Conservation (phyloP, 805 yeast genomes). For the Kodamaea restingae region DNA sequence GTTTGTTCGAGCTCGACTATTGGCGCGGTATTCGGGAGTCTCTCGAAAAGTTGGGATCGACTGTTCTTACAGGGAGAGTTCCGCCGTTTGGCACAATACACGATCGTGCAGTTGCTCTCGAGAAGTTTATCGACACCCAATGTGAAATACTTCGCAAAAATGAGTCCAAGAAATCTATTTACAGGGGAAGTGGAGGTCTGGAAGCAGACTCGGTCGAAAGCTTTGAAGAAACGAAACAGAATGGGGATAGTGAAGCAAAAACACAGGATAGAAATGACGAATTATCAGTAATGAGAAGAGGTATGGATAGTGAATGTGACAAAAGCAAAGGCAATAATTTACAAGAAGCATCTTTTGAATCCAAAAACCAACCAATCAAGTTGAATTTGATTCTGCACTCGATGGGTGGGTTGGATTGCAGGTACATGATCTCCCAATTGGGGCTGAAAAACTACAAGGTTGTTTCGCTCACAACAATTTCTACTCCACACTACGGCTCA, state of each 20-base stretch:
- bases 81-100: conserved; percentile 79
- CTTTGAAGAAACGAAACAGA: background rate
- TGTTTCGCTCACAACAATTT: conserved; percentile 73
- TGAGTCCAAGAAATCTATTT: conserved; percentile 11
- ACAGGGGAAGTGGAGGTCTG: conserved; percentile 5
- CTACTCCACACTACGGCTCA: conserved; percentile 88
- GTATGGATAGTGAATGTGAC: too few relatives aligned
- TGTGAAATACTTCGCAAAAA: conserved; percentile 17
- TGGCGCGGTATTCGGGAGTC: conserved; percentile 78
- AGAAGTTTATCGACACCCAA: conserved; percentile 35
- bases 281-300: too few relatives aligned
- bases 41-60: conserved; percentile 57
- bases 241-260: background rate
- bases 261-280: background rate
- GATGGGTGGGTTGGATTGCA: conserved; percentile 89
- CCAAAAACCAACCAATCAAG: conserved; percentile 31
- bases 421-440: conserved; percentile 65
- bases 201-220: background rate
- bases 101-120: conserved; percentile 58
- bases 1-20: conserved; percentile 48
- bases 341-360: background rate
- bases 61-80: conserved; percentile 68
- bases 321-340: conserved; percentile 1
- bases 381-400: conserved; percentile 83
- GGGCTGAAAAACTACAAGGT: conserved; percentile 48